Percentiles rank a stretch among this genome's conserved stretches.
phyloP scores from a whole-genome alignment of 495 filamentous ascomycete genomes.

The Neurospora discreta region DNA sequence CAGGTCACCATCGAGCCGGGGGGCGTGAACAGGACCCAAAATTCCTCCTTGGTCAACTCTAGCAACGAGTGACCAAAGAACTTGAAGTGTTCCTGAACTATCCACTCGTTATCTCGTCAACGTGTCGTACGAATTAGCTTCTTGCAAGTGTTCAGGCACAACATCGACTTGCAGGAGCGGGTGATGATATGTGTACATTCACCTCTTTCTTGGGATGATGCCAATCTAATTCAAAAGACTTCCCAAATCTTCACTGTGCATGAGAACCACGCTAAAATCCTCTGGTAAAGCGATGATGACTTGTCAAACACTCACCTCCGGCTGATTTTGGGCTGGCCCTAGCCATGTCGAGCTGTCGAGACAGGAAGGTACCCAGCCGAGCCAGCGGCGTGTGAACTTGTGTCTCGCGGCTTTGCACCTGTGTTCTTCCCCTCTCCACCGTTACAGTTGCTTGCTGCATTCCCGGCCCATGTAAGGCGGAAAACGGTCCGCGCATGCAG shows the following conservation, averaged over 20 bases:
- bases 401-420: background rate
- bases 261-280: background rate
- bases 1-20: background rate
- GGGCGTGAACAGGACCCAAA: background rate
- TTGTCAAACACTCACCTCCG: background rate
- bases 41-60: background rate
- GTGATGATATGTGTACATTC: background rate
- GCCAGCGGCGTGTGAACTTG: background rate
- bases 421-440: background rate
- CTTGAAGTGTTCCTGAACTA: background rate
- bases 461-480: slow-evolving; percentile 30
- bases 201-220: background rate
- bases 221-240: background rate
- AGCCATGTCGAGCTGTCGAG: background rate
- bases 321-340: background rate
- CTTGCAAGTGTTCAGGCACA: background rate
- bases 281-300: background rate
- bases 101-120: background rate
- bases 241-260: background rate
- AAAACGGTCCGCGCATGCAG: slow-evolving; percentile 35
- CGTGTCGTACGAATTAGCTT: background rate
- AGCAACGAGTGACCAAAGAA: background rate
- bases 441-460: slow-evolving; percentile 7
- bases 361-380: background rate
- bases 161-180: background rate